Conservation (phyloP, 1,284 basidiomycete genomes). For the Tremellales sp. region DNA sequence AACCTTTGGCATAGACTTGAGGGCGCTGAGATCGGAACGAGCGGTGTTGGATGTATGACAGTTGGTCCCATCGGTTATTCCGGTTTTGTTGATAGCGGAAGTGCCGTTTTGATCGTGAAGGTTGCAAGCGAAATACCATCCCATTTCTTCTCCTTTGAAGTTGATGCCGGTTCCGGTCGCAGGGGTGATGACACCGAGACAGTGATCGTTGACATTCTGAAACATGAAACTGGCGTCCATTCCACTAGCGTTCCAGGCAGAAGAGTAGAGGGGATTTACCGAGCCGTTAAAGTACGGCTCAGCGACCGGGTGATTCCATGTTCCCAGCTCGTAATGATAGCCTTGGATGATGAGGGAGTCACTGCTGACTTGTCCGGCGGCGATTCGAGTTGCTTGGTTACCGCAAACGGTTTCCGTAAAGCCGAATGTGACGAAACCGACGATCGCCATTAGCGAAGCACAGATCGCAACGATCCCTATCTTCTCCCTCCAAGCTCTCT, state of each 20-base stretch:
- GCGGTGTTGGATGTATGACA: constrained; percentile 69
- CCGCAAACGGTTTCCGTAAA: constrained; percentile 95
- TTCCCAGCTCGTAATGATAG: constrained; percentile 83
- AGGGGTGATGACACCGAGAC: constrained; percentile 70
- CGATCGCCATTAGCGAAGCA: constrained; percentile 74
- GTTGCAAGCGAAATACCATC: constrained; percentile 96
- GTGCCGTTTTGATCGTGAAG: constrained; percentile 71
- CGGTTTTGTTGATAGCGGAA: constrained; percentile 61
- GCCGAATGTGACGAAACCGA: constrained; percentile 99
- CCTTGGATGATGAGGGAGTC: constrained; percentile 90
- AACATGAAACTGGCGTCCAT: constrained; percentile 92
- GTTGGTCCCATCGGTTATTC: constrained; percentile 60
- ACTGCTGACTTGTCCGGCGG: constrained; percentile 70
- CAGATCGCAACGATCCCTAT: constrained; percentile 88
- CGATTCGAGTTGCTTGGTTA: constrained; percentile 72
- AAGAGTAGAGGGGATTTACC: constrained; percentile 76
- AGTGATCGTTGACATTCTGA: constrained; percentile 83
- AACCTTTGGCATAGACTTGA: too few relatives aligned
- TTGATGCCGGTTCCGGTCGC: constrained; percentile 65
- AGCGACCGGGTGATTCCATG: constrained; percentile 73
- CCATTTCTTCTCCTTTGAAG: constrained; percentile 49
- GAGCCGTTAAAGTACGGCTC: constrained; percentile 64
- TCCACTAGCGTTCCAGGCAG: constrained; percentile 70
- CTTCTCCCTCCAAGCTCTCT: constrained; percentile 94
- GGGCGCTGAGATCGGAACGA: constrained; percentile 51